Evolutionary conservation across 345 rosid genomes (phyloP), one percentile per base, ranked within the genome.

Genomic region (Aethionema arabicum): DNA sequence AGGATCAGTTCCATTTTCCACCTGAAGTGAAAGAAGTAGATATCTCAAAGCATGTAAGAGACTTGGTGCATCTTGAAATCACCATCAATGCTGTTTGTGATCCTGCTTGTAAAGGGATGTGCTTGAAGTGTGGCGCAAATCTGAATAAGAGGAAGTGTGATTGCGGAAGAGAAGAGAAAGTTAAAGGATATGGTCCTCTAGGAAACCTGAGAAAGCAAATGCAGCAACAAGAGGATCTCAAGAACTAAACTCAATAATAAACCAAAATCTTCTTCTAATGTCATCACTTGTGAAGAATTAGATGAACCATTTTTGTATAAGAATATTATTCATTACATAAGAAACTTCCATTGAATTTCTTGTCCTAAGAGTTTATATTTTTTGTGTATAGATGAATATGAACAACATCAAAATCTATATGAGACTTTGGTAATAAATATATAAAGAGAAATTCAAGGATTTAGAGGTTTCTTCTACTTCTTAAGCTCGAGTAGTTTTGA

Each of bases 31-130:
- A 76, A 63, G 91, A 92, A 65, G 70, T 89, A 5, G 98, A 92
- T 59, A 85, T 92, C 38, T 92, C 95, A 5, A 87, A 89, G 81
- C 72, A 85, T 77, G 65, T 89, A 56, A 77, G 96, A 71, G 98
- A 89, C 78, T 38, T 79, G 75, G 81, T 92, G 63, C 97, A 89
- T 65, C 52, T 92, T 60, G 97, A 92, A 59, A 83, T 86, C 54
- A 82, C 85, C 48, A 74, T 84, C 11, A 74, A 72, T 8, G 93
- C 84, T 0, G 51, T 92, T 32, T 92, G 98, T 0, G 78, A 84
- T 70, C 71, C 89, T 56, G 72, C 53, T 4, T 89, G 98, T 82
- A 85, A 80, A 76, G 97, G 98, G 50, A 11, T 83, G 38, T 92
- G 97, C 68, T 80, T 85, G 52, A 72, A 77, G 49, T 92, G 98